Conservation (phyloP, 2,329 filamentous ascomycete genomes). For the Arthrinium phaeospermum region DNA sequence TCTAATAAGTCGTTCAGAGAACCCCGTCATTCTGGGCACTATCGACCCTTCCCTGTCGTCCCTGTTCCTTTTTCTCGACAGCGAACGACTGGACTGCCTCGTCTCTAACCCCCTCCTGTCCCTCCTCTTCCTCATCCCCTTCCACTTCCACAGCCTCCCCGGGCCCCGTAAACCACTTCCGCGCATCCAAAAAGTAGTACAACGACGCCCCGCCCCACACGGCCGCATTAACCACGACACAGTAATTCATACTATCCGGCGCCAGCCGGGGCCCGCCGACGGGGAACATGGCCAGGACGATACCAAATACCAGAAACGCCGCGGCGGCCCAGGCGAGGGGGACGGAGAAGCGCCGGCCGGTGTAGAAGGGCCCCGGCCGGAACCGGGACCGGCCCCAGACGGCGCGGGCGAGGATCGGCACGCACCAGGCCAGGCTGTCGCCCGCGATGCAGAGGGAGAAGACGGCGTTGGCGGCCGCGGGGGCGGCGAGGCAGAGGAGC, state of each 20-base stretch:
- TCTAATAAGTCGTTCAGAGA: too few relatives aligned
- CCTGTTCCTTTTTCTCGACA: too few relatives aligned
- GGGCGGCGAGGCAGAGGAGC: not conserved
- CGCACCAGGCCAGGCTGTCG: conserved; percentile 4
- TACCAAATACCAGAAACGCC: not conserved
- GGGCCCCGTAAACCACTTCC: conserved; percentile 17
- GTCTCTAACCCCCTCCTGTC: too few relatives aligned
- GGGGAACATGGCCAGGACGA: conserved; percentile 17
- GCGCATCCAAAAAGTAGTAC: conserved; percentile 13
- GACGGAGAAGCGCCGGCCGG: conserved; percentile 7
- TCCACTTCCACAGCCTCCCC: not conserved
- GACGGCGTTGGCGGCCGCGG: conserved; percentile 1
- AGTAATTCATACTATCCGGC: conserved; percentile 5
- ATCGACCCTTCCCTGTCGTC: too few relatives aligned
- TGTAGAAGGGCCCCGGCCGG: conserved; percentile 13
- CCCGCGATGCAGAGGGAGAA: conserved; percentile 11
- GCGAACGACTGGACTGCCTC: not conserved
- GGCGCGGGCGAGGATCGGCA: conserved; percentile 12
- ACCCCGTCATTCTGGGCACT: too few relatives aligned
- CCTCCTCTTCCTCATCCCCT: too few relatives aligned
- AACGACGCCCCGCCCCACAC: conserved; percentile 7
- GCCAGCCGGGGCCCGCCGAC: not conserved
- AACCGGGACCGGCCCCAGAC: conserved; percentile 6
- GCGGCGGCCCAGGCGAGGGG: conserved; percentile 1
- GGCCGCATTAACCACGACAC: conserved; percentile 13